Percentiles rank a stretch among this genome's conserved stretches.
These are phyloP conservation scores for Clonostachys sp. DNA, from an alignment of 2,329 filamentous ascomycete genomes.

Conservation along the genomic window DNA sequence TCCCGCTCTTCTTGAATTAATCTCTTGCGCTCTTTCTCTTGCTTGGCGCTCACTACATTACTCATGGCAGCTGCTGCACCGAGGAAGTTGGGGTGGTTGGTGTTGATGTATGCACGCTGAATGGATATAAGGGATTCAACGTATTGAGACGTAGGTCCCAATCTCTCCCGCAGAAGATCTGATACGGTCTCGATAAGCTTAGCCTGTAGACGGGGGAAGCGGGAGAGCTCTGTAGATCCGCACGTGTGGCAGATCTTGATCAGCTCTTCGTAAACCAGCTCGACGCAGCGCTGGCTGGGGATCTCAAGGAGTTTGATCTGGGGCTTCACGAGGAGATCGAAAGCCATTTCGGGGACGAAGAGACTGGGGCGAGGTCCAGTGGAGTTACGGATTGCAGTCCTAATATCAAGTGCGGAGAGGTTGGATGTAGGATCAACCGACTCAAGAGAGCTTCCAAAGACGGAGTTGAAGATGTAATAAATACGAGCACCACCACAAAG, in stretches of 20 bases:
- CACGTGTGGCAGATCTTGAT: conserved; percentile 99
- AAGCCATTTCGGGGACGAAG: conserved; percentile 96
- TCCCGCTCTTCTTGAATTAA: conserved; percentile 79
- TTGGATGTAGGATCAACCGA: conserved; percentile 95
- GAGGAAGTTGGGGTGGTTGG: conserved; percentile 97
- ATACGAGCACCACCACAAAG: conserved; percentile 91
- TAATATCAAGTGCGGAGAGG: conserved; percentile 88
- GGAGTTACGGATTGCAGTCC: conserved; percentile 96
- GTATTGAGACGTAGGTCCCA: conserved; percentile 85
- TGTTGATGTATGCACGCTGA: conserved; percentile 98
- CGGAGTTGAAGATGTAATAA: conserved; percentile 99
- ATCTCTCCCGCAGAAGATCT: conserved; percentile 84
- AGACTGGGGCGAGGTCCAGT: conserved; percentile 92
- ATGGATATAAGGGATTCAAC: conserved; percentile 97
- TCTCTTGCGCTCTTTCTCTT: conserved; percentile 85
- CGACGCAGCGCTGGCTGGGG: conserved; percentile 92
- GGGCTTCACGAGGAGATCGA: conserved; percentile 94
- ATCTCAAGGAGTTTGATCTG: conserved; percentile 97
- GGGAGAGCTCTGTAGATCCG: conserved; percentile 86
- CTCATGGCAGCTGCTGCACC: conserved; percentile 97
- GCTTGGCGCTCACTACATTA: conserved; percentile 89
- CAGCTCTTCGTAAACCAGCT: conserved; percentile 96
- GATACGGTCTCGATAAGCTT: conserved; percentile 98
- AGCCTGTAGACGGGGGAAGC: conserved; percentile 88
- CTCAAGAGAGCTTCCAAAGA: conserved; percentile 94